phyloP scores from a whole-genome alignment of 371 early-diverging fungal genomes.

The Syncephalis plumigaleata region DNA sequence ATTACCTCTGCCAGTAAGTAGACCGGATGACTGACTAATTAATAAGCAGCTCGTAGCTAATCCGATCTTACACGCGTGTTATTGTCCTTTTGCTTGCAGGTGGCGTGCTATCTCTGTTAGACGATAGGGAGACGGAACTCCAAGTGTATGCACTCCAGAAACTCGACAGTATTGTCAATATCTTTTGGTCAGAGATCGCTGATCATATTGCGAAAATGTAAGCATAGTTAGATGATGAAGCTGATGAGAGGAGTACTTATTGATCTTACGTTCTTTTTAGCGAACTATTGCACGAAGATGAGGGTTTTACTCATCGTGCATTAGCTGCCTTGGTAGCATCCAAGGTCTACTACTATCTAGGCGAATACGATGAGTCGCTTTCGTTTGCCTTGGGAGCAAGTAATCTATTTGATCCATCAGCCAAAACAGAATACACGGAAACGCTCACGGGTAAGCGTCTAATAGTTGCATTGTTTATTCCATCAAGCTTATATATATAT shows the following conservation, averaged over 20 bases:
- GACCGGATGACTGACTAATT: too few species aligned
- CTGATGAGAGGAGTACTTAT: neutral
- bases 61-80: neutral
- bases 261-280: conserved; percentile 16
- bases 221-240: conserved; percentile 2
- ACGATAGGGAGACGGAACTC: conserved; percentile 81
- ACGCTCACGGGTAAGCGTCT: conserved; percentile 67
- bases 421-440: conserved; percentile 73
- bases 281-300: conserved; percentile 86
- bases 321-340: conserved; percentile 91
- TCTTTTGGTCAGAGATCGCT: conserved; percentile 95
- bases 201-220: conserved; percentile 89
- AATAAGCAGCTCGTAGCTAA: too few species aligned
- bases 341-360: conserved; percentile 88
- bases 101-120: conserved; percentile 82
- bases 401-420: conserved; percentile 59
- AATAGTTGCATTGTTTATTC: neutral
- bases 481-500: neutral
- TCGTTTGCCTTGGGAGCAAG: conserved; percentile 93
- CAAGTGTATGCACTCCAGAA: conserved; percentile 80
- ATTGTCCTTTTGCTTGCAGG: neutral
- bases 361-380: conserved; percentile 87
- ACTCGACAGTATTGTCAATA: conserved; percentile 73
- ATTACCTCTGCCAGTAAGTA: too few species aligned
- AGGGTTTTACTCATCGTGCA: conserved; percentile 60